Base-by-base conservation (phyloP, 2,329 filamentous ascomycete species). In the Shiraia sp. region DNA sequence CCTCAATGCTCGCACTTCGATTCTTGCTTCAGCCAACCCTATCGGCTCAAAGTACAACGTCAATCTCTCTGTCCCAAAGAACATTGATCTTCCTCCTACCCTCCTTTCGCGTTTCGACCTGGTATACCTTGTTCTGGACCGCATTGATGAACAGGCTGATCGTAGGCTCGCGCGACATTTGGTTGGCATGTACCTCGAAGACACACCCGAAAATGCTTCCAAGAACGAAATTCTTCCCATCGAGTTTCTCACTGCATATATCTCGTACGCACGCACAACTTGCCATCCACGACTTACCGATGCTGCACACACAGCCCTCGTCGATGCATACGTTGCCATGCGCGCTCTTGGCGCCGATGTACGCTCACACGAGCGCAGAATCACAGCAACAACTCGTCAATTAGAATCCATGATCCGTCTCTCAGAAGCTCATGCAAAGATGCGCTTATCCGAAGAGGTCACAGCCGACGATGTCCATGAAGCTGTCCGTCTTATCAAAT, bases 361-460 rank as follows among this genome's bases (percentile, higher is more conserved):
- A 15, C 89, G 92, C 34, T 81, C 90, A 2, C 82, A 88, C 3
- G 95, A 99, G 71, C 92, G 95, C 70, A 89, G 93, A 55, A 99
- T 99, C 73, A 99, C 93, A 0, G 93, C 93, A 28, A 99, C 93
- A 3, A 99, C 95, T 0, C 83, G 93, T 65, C 93, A 99, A 72
- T 79, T 99, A 5, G 95, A 99, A 73, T 93, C 87, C 32, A 99
- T 99, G 95, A 97, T 99, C 65, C 92, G 93, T 48, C 86, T 99
- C 3, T 76, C 91, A 1, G 93, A 99, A 75, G 93, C 91, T 0
- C 95, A 99, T 71, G 95, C 93, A 35, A 96, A 96, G 72, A 99
- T 99, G 95, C 87, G 93, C 3, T 81, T 99, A 4, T 82, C 87
- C 0, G 68, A 77, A 2, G 81, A 78, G 10, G 93, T 99, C 29